A percentile compares a stretch with the other conserved stretches of the same genome.
These are phyloP conservation scores for Wilhelminamyces savonicus DNA, from an alignment of 805 yeast species.

Conservation along the genomic window DNA sequence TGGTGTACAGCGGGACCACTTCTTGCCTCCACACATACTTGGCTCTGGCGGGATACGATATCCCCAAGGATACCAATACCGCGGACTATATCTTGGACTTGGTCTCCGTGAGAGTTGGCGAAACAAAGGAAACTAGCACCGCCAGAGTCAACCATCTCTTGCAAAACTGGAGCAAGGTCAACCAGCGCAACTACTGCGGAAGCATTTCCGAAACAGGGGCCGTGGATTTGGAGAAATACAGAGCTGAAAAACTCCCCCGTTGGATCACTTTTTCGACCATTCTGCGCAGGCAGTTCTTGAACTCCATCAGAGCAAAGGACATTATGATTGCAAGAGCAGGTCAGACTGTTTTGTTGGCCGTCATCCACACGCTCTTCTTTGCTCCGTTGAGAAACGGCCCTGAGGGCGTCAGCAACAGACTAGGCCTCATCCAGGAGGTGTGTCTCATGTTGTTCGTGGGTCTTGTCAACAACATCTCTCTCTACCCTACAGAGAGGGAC, in stretches of 20 bases:
- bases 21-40: conserved; percentile 43
- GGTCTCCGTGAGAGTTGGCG: conserved; percentile 41
- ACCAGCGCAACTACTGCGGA: neutral
- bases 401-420: conserved; percentile 55
- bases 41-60: conserved; percentile 39
- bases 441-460: conserved; percentile 73
- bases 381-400: conserved; percentile 30
- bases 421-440: conserved; percentile 73
- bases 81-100: conserved; percentile 74
- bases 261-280: conserved; percentile 23
- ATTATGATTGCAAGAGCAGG: conserved; percentile 57
- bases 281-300: conserved; percentile 25
- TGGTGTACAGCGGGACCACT: conserved; percentile 60
- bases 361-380: conserved; percentile 62
- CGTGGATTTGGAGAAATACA: conserved; percentile 40
- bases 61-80: conserved; percentile 58
- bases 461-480: conserved; percentile 67
- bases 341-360: conserved; percentile 59
- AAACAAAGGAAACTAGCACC: conserved; percentile 13
- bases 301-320: conserved; percentile 38
- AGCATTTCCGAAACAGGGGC: too few relatives aligned
- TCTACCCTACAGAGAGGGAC: conserved; percentile 68
- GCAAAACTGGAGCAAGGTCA: conserved; percentile 17
- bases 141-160: conserved; percentile 20
- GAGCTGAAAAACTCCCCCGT: conserved; percentile 17